Conservation (phyloP, 2,329 filamentous ascomycete genomes). For the Sclerotinia minor region DNA sequence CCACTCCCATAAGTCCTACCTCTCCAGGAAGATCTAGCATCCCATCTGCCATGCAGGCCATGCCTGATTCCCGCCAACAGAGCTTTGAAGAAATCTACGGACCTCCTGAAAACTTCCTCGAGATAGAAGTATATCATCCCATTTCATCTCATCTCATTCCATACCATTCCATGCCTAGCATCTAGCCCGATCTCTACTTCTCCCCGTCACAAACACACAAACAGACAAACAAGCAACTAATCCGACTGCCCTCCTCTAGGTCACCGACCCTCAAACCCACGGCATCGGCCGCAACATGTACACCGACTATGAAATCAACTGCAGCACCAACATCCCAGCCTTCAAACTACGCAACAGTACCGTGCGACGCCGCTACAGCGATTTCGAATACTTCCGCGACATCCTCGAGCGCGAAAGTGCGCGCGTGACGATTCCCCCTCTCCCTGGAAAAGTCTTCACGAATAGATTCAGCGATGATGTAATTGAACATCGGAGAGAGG, state of each 20-base stretch:
- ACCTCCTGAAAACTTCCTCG: slow-evolving; percentile 96
- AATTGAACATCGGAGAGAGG: slow-evolving; percentile 89
- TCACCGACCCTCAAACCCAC: slow-evolving; percentile 89
- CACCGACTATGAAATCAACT: slow-evolving; percentile 97
- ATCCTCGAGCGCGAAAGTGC: slow-evolving; percentile 94
- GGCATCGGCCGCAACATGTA: slow-evolving; percentile 96
- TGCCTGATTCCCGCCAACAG: slow-evolving; percentile 78
- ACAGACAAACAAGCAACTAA: slow-evolving; percentile 21
- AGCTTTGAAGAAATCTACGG: slow-evolving; percentile 99
- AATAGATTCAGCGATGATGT: slow-evolving; percentile 98
- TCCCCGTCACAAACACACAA: not conserved
- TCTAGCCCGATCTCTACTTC: slow-evolving; percentile 10
- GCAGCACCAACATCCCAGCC: slow-evolving; percentile 96
- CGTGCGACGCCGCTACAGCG: slow-evolving; percentile 91
- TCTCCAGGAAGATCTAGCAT: slow-evolving; percentile 21
- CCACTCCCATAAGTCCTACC: slow-evolving; percentile 18
- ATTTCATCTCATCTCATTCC: slow-evolving; percentile 6
- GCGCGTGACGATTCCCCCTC: slow-evolving; percentile 89
- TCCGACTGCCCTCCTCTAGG: slow-evolving; percentile 51
- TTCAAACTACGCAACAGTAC: slow-evolving; percentile 91
- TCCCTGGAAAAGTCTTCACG: slow-evolving; percentile 96
- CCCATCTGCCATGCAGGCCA: slow-evolving; percentile 54
- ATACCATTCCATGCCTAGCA: slow-evolving; percentile 17
- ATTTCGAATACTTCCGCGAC: slow-evolving; percentile 98
- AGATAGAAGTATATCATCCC: slow-evolving; percentile 75